These are phyloP conservation scores for Tillandsia leiboldiana DNA, from an alignment of 176 grass and related monocot genomes.

Conservation along the genomic window DNA sequence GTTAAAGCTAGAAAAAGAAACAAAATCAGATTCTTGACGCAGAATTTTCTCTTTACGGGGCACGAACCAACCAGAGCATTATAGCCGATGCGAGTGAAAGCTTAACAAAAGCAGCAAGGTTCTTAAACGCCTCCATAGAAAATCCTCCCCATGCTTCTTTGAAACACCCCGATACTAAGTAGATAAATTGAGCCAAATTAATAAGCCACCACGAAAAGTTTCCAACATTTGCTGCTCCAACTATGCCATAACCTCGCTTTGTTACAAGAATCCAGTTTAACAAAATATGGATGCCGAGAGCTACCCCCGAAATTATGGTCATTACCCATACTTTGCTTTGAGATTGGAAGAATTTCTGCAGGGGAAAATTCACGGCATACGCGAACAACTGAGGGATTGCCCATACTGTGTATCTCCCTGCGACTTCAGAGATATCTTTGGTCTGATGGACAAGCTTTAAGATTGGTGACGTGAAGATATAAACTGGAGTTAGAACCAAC, in stretches of 20 bases:
- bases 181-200: constrained; percentile 20
- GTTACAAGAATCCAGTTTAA: constrained; percentile 23
- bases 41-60: not conserved
- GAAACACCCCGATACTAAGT: constrained; percentile 16
- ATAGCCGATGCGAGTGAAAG: constrained; percentile 23
- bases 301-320: not conserved
- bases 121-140: constrained; percentile 20
- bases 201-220: constrained; percentile 22
- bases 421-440: constrained; percentile 6
- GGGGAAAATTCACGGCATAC: constrained; percentile 22
- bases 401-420: constrained; percentile 19
- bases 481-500: constrained; percentile 17
- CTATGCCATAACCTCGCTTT: constrained; percentile 16
- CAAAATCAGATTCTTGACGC: not conserved
- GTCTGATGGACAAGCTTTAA: constrained; percentile 21
- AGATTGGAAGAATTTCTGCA: constrained; percentile 30
- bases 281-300: constrained; percentile 15
- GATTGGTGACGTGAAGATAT: constrained; percentile 19
- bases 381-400: constrained; percentile 24
- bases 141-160: constrained; percentile 28
- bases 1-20: not conserved
- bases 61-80: constrained; percentile 23
- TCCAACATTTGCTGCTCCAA: constrained; percentile 11
- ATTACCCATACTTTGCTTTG: constrained; percentile 30
- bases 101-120: constrained; percentile 28